phyloP scores from a whole-genome alignment of 306 rosid genomes.

The Erythrophleum fordii region DNA sequence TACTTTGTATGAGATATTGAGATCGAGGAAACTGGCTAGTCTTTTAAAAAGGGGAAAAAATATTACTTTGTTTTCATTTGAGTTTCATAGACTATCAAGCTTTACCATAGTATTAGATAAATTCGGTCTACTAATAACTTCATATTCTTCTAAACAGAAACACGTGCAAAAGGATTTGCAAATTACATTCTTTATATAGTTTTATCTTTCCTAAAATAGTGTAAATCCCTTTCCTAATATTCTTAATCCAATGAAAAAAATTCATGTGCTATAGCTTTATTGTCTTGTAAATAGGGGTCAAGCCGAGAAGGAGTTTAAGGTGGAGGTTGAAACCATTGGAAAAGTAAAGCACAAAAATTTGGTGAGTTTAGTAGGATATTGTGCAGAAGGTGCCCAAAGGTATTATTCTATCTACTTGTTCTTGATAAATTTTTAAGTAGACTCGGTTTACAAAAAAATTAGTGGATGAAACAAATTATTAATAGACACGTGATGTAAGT shows the following conservation, averaged over 20 bases:
- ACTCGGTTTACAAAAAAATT: not conserved
- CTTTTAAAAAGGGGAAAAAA: not conserved
- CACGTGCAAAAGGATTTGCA: slow-evolving; percentile 13
- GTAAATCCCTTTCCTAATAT: not conserved
- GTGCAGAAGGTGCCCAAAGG: slow-evolving; percentile 94
- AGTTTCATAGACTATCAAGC: too few species aligned
- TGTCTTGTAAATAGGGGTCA: slow-evolving; percentile 70
- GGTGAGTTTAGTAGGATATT: slow-evolving; percentile 91
- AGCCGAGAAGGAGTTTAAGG: slow-evolving; percentile 94
- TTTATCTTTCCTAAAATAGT: not conserved
- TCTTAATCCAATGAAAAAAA: not conserved
- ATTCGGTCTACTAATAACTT: not conserved
- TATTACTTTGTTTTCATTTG: too few species aligned
- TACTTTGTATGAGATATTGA: slow-evolving; percentile 14
- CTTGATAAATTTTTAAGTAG: not conserved
- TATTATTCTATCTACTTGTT: slow-evolving; percentile 43
- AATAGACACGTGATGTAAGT: not conserved
- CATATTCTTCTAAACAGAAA: not conserved
- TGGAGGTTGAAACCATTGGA: slow-evolving; percentile 98
- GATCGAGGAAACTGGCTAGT: slow-evolving; percentile 7
- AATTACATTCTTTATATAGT: not conserved
- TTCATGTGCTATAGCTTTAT: slow-evolving; percentile 24
- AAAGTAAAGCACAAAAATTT: slow-evolving; percentile 96
- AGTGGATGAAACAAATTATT: not conserved
- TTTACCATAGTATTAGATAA: too few species aligned